phyloP scores from a whole-genome alignment of 108 stramenopile genomes.

The Schizochytrium sp. region DNA sequence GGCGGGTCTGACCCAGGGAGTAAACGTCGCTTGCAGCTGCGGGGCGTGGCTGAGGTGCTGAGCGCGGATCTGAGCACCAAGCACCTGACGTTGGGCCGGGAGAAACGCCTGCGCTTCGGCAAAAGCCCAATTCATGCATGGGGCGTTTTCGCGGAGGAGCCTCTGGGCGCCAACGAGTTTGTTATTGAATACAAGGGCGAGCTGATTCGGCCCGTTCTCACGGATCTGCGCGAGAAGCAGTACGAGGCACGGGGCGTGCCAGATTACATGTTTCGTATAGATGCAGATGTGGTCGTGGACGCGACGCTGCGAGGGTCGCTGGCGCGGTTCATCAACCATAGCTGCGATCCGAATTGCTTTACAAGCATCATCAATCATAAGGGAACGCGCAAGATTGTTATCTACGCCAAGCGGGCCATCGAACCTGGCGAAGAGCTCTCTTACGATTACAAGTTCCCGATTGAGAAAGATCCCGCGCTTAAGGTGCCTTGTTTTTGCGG shows the following conservation, averaged over 20 bases:
- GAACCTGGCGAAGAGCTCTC: slow-evolving; percentile 79
- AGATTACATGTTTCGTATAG: slow-evolving; percentile 92
- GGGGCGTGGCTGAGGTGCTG: background rate
- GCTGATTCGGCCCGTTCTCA: slow-evolving; percentile 71
- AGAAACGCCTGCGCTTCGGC: slow-evolving; percentile 36
- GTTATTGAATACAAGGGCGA: slow-evolving; percentile 88
- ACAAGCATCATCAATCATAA: slow-evolving; percentile 68
- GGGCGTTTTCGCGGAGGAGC: slow-evolving; percentile 48
- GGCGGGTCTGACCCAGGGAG: background rate
- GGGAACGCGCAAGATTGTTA: slow-evolving; percentile 53
- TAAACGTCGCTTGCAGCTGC: background rate
- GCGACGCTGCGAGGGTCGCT: slow-evolving; percentile 66
- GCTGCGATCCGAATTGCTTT: slow-evolving; percentile 79
- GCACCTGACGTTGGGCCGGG: background rate
- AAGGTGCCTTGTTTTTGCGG: slow-evolving; percentile 89
- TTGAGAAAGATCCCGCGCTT: slow-evolving; percentile 52
- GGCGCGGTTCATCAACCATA: slow-evolving; percentile 92
- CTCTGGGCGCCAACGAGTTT: slow-evolving; percentile 50
- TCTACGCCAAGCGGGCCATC: slow-evolving; percentile 81
- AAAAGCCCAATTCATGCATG: slow-evolving; percentile 40
- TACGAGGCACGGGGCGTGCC: slow-evolving; percentile 75
- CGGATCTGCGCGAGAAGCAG: slow-evolving; percentile 71
- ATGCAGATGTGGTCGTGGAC: slow-evolving; percentile 21
- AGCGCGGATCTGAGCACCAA: background rate
- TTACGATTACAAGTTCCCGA: slow-evolving; percentile 94